phyloP scores from a whole-genome alignment of 1,284 basidiomycete species.

The Cryptococcus neoformans region DNA sequence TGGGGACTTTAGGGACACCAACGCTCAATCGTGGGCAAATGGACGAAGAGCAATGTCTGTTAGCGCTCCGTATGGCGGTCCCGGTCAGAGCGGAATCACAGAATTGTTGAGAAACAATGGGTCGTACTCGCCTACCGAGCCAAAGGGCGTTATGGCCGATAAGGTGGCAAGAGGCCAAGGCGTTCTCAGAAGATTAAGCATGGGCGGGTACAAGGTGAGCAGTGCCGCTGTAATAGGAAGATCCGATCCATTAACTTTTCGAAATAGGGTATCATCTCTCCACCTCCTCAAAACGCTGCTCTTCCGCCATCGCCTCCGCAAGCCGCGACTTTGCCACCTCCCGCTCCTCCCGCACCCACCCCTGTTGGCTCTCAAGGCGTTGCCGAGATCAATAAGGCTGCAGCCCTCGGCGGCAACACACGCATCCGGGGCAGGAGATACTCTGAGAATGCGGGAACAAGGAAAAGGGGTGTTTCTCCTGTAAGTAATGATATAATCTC shows the following conservation, averaged over 20 bases:
- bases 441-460: conserved; percentile 30
- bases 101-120: conserved; percentile 14
- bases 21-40: conserved; percentile 26
- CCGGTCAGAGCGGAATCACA: conserved; percentile 14
- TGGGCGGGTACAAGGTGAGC: conserved; percentile 33
- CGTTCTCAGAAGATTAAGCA: conserved; percentile 36
- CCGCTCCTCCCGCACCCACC: conserved; percentile 3
- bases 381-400: conserved; percentile 11
- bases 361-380: conserved; percentile 5
- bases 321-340: not conserved
- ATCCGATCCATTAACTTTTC: not conserved
- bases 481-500: conserved; percentile 21
- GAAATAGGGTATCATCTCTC: conserved; percentile 1
- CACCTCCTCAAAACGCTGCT: conserved; percentile 11
- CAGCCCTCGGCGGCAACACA: conserved; percentile 10
- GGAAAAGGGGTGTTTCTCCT: conserved; percentile 44
- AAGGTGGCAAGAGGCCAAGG: conserved; percentile 43
- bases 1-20: conserved; percentile 36
- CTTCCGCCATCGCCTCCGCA: conserved; percentile 10
- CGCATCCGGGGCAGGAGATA: conserved; percentile 22
- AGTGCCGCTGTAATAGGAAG: not conserved
- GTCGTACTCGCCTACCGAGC: conserved; percentile 8
- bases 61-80: conserved; percentile 4
- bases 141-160: conserved; percentile 24
- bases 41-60: conserved; percentile 33